Evolutionary conservation across 306 rosid species (phyloP).

Genomic region (Arachis hypogaea): DNA sequence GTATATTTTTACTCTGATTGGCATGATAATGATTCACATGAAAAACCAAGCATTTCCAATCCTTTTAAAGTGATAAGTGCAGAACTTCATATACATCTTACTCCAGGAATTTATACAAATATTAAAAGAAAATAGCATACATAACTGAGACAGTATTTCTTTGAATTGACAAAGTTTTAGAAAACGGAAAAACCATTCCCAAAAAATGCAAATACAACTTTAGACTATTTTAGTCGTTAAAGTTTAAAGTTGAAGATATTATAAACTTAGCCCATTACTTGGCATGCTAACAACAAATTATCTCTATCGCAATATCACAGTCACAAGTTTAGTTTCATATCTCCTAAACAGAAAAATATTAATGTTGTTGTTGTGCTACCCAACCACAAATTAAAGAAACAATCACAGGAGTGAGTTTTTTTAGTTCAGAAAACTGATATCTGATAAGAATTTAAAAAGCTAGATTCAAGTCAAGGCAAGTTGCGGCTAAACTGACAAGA

Average conservation of each 20-base stretch:
- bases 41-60: too few relatives aligned
- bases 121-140: neutral
- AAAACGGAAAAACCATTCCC: too few relatives aligned
- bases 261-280: neutral
- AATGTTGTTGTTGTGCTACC: neutral
- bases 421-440: neutral
- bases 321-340: too few relatives aligned
- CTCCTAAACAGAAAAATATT: too few relatives aligned
- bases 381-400: neutral
- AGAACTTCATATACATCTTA: too few relatives aligned
- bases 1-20: too few relatives aligned
- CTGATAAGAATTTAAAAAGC: neutral
- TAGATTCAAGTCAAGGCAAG: neutral
- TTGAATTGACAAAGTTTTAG: too few relatives aligned
- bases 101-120: too few relatives aligned
- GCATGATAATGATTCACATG: too few relatives aligned
- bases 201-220: neutral
- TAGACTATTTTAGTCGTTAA: neutral
- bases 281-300: neutral
- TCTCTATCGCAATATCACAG: neutral
- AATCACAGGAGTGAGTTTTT: neutral
- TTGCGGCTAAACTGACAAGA: neutral
- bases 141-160: too few relatives aligned
- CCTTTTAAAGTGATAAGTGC: too few relatives aligned
- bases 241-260: neutral